These are phyloP conservation scores for Talaromyces rugulosus DNA, from an alignment of 2,329 filamentous ascomycete species.

Conservation along the genomic window DNA sequence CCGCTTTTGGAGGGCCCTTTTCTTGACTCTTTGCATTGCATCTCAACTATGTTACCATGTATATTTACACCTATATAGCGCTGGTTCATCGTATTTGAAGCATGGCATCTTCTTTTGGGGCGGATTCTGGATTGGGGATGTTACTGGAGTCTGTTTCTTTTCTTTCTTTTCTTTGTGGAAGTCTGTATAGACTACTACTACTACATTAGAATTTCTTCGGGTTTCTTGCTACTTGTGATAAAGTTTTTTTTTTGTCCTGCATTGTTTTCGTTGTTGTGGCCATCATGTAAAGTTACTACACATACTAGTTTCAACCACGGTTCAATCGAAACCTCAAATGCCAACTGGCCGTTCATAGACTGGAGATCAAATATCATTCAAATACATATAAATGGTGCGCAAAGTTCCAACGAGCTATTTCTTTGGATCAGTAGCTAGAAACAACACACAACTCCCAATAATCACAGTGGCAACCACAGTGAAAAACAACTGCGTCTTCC, in stretches of 20 bases:
- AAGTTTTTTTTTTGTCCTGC: background rate
- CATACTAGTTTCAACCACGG: background rate
- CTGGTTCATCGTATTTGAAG: background rate
- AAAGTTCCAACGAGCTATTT: background rate
- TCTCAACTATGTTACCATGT: background rate
- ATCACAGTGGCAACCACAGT: slow-evolving; percentile 41
- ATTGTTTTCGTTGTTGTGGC: background rate
- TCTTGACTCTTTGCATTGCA: background rate
- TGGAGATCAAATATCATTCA: background rate
- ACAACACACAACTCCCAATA: slow-evolving; percentile 41
- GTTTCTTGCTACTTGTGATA: background rate
- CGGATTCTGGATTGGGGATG: background rate
- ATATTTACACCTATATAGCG: background rate
- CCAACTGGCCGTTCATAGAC: background rate
- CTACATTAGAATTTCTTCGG: background rate
- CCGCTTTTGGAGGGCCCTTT: background rate
- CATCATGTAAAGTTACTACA: background rate
- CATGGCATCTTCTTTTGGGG: background rate
- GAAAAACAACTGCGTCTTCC: slow-evolving; percentile 82
- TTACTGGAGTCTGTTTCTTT: background rate
- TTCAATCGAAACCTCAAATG: background rate
- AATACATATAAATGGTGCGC: background rate
- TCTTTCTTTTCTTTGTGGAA: background rate
- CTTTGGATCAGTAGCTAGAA: slow-evolving; percentile 36
- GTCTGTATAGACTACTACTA: background rate